Evolutionary conservation across 2,329 filamentous ascomycete species (phyloP).

Genomic region (Furcasterigmium sp.): DNA sequence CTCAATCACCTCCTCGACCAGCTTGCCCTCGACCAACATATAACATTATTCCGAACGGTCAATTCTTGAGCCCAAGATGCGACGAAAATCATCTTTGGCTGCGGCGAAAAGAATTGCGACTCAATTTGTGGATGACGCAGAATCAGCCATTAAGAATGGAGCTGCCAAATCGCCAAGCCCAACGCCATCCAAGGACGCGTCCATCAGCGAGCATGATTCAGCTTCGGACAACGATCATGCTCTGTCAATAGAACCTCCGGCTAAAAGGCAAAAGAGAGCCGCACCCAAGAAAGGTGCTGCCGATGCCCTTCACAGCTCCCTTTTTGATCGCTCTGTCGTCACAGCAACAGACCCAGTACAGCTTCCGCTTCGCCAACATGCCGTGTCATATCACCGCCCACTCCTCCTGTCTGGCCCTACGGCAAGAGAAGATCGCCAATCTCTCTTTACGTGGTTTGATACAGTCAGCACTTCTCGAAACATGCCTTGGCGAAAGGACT

Average conservation of each 20-base stretch:
- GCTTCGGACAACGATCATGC: constrained; percentile 1
- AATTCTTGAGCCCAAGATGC: too few species aligned
- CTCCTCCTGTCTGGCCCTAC: constrained; percentile 35
- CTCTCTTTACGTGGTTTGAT: constrained; percentile 49
- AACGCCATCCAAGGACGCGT: constrained; percentile 8
- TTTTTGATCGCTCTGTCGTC: constrained; percentile 2
- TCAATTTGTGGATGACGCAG: constrained; percentile 7
- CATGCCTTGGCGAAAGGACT: constrained; percentile 57
- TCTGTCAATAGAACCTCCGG: neutral
- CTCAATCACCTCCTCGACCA: too few species aligned
- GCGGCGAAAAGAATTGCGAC: constrained; percentile 7
- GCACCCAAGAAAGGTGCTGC: constrained; percentile 3
- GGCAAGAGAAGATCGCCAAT: constrained; percentile 20
- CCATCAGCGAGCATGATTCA: constrained; percentile 3
- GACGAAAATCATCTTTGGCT: constrained; percentile 7
- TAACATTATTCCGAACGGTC: too few species aligned
- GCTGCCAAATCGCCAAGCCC: neutral
- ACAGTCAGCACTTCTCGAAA: constrained; percentile 36
- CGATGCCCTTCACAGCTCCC: neutral
- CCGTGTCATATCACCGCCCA: constrained; percentile 42
- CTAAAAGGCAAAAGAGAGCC: constrained; percentile 6
- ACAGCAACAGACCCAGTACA: neutral
- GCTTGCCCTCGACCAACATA: too few species aligned
- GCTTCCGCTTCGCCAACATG: constrained; percentile 21
- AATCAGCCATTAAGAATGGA: neutral